Evolutionary conservation across 306 rosid genomes (phyloP).

Genomic region (Cyamopsis tetragonoloba): DNA sequence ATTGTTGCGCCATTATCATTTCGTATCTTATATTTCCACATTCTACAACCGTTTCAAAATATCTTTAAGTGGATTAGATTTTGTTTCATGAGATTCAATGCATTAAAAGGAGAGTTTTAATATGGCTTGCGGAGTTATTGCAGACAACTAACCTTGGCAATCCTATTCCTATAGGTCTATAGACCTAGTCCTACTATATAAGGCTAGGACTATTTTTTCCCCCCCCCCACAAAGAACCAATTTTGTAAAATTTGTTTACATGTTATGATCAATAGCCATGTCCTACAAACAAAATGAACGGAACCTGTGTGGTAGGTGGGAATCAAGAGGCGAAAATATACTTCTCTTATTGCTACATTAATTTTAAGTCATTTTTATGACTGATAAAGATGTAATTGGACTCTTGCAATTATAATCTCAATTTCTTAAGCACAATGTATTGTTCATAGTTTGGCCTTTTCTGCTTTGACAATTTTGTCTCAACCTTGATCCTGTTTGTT

Average conservation of each 20-base stretch:
- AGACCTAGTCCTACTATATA: conserved; percentile 18
- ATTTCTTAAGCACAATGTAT: neutral
- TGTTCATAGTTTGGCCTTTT: conserved; percentile 22
- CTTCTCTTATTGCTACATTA: conserved; percentile 33
- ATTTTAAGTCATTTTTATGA: conserved; percentile 22
- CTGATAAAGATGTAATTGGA: neutral
- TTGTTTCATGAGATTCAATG: conserved; percentile 24
- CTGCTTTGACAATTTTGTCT: conserved; percentile 16
- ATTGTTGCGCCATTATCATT: too few relatives aligned
- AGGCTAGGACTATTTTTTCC: conserved; percentile 20
- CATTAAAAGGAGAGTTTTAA: neutral
- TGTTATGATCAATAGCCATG: conserved; percentile 30
- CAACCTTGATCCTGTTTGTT: conserved; percentile 17
- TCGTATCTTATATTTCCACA: too few relatives aligned
- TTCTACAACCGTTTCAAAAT: neutral
- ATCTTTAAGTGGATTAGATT: conserved; percentile 16
- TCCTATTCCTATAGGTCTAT: conserved; percentile 20
- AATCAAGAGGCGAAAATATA: conserved; percentile 36
- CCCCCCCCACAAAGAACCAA: conserved; percentile 28
- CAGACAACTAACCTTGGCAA: conserved; percentile 28
- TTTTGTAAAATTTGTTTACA: conserved; percentile 23
- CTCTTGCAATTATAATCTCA: conserved; percentile 18
- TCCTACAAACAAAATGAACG: conserved; percentile 33
- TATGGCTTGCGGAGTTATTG: conserved; percentile 14
- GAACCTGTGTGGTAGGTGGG: conserved; percentile 40